Percentiles rank a stretch among this genome's conserved stretches.
phyloP scores from a whole-genome alignment of 2,329 filamentous ascomycete species.

The Trichoderma sp. region DNA sequence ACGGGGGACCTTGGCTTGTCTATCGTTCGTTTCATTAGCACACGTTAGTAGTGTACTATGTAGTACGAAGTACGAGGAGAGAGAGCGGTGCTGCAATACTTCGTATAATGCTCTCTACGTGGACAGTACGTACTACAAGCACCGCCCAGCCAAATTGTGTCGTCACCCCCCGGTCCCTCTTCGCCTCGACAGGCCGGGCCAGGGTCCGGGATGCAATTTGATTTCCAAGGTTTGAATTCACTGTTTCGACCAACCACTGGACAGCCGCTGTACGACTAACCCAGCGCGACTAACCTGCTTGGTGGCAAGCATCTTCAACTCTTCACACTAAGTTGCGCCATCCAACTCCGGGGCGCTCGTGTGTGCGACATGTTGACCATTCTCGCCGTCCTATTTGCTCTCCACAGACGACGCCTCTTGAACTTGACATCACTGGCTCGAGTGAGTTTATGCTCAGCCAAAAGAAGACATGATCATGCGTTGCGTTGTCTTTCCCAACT shows the following conservation, averaged over 20 bases:
- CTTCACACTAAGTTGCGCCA: not conserved
- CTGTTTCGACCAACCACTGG: not conserved
- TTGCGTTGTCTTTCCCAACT: not conserved
- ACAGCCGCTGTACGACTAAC: not conserved
- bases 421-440: not conserved
- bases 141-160: not conserved
- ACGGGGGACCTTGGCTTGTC: constrained; percentile 1
- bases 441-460: not conserved
- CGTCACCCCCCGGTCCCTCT: not conserved
- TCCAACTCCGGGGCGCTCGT: not conserved
- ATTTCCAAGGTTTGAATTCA: not conserved
- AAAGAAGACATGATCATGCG: not conserved
- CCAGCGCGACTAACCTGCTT: not conserved
- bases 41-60: too few species aligned
- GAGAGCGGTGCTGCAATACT: too few species aligned
- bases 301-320: not conserved
- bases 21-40: constrained; percentile 11
- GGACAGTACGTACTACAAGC: too few species aligned
- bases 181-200: not conserved
- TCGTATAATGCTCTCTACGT: too few species aligned
- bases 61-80: not conserved
- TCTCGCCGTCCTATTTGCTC: constrained; percentile 11
- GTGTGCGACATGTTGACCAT: constrained; percentile 4
- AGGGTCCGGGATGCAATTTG: constrained; percentile 10
- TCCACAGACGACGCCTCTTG: not conserved